phyloP scores from a whole-genome alignment of 306 rosid species.

The Vigna reflexopilosa region DNA sequence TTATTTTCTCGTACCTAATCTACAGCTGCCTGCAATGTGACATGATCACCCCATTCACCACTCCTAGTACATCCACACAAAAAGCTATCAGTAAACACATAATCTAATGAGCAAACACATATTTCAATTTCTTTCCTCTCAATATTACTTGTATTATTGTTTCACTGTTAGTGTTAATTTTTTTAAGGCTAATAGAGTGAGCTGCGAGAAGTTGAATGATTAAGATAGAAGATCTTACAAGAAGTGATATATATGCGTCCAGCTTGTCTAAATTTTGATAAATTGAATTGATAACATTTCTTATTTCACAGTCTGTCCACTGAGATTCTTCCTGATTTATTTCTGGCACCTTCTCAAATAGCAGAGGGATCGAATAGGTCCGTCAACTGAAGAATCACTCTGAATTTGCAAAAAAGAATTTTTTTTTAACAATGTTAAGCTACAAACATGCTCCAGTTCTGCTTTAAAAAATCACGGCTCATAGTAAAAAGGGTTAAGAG shows the following conservation, averaged over 20 bases:
- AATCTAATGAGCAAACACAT: too few species aligned
- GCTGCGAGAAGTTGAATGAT: neutral
- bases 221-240: conserved; percentile 66
- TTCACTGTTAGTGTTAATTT: too few species aligned
- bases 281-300: conserved; percentile 70
- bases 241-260: conserved; percentile 63
- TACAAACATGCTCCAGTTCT: conserved; percentile 26
- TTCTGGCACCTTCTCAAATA: conserved; percentile 79
- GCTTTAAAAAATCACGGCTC: conserved; percentile 27
- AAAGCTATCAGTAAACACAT: too few species aligned
- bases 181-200: neutral
- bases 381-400: conserved; percentile 70
- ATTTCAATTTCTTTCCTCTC: too few species aligned
- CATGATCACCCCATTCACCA: too few species aligned
- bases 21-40: too few species aligned
- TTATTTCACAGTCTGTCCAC: conserved; percentile 82
- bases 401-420: conserved; percentile 45
- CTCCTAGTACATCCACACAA: too few species aligned
- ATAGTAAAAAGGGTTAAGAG: neutral
- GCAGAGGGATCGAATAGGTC: conserved; percentile 69
- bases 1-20: too few species aligned
- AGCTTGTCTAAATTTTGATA: conserved; percentile 75
- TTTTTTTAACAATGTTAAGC: conserved; percentile 10
- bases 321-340: conserved; percentile 77
- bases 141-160: too few species aligned